Evolutionary conservation across 345 rosid genomes (phyloP).

Genomic region (Aurinia saxatilis): DNA sequence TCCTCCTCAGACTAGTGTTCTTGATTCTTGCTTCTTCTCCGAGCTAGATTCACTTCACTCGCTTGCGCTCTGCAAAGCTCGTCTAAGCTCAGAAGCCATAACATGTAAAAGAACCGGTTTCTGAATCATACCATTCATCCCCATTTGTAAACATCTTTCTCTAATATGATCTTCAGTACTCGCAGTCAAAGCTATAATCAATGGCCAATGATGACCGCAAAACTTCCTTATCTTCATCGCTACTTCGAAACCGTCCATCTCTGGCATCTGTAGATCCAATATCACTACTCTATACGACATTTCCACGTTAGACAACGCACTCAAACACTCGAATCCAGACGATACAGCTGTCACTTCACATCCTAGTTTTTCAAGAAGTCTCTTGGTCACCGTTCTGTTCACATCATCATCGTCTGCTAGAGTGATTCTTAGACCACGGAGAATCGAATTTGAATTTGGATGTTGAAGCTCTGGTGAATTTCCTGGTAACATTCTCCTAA

Average conservation of each 20-base stretch:
- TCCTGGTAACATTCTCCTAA: constrained; percentile 33
- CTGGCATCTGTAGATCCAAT: constrained; percentile 87
- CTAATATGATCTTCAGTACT: constrained; percentile 71
- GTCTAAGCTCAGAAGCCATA: constrained; percentile 71
- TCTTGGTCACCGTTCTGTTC: constrained; percentile 70
- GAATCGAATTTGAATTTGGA: constrained; percentile 44
- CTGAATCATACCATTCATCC: constrained; percentile 84
- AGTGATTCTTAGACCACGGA: constrained; percentile 57
- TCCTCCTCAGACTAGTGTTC: not conserved
- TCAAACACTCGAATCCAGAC: constrained; percentile 83
- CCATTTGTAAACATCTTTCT: constrained; percentile 68
- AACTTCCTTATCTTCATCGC: constrained; percentile 80
- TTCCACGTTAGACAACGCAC: constrained; percentile 47
- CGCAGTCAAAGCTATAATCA: constrained; percentile 84
- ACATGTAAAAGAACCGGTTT: constrained; percentile 81
- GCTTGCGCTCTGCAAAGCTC: constrained; percentile 61
- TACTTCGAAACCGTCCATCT: constrained; percentile 92
- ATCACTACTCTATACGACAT: constrained; percentile 54
- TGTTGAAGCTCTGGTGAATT: constrained; percentile 40
- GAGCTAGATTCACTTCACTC: constrained; percentile 30
- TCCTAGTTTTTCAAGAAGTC: constrained; percentile 77
- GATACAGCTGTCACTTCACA: constrained; percentile 81
- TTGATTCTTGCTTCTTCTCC: not conserved
- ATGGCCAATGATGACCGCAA: constrained; percentile 64
- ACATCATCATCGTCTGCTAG: constrained; percentile 71